These are phyloP conservation scores for Odontarrhena argentea DNA, from an alignment of 345 rosid genomes.

Conservation along the genomic window DNA sequence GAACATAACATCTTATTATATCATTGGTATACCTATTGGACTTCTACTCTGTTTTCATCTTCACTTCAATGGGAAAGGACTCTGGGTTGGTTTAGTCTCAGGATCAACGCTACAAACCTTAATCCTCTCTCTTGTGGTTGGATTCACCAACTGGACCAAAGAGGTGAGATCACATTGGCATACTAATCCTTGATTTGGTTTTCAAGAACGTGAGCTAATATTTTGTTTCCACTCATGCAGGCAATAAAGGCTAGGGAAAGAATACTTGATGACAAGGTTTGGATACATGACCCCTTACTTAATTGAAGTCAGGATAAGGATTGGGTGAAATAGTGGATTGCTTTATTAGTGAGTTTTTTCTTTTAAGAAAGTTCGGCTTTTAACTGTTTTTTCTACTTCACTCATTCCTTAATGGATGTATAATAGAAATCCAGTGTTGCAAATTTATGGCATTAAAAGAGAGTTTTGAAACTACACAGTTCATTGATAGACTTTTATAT, in stretches of 20 bases:
- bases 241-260: conserved; percentile 49
- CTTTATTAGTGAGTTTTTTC: background rate
- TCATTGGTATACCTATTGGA: conserved; percentile 57
- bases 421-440: conserved; percentile 2
- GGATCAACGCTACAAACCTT: conserved; percentile 57
- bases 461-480: background rate
- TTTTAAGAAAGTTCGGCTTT: conserved; percentile 1
- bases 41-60: conserved; percentile 48
- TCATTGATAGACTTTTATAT: background rate
- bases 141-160: conserved; percentile 56
- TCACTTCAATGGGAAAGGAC: conserved; percentile 54
- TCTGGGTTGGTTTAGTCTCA: conserved; percentile 56
- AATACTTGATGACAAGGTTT: conserved; percentile 36
- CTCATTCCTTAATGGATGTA: background rate
- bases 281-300: conserved; percentile 24
- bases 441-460: conserved; percentile 4
- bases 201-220: background rate
- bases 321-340: background rate
- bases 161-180: conserved; percentile 45
- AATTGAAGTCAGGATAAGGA: background rate
- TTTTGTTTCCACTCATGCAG: conserved; percentile 40
- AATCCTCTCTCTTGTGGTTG: conserved; percentile 46
- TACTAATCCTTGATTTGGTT: background rate
- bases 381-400: background rate
- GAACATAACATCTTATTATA: conserved; percentile 60